Evolutionary conservation across 345 rosid genomes (phyloP).

Genomic region (Bruguiera gymnorhiza): DNA sequence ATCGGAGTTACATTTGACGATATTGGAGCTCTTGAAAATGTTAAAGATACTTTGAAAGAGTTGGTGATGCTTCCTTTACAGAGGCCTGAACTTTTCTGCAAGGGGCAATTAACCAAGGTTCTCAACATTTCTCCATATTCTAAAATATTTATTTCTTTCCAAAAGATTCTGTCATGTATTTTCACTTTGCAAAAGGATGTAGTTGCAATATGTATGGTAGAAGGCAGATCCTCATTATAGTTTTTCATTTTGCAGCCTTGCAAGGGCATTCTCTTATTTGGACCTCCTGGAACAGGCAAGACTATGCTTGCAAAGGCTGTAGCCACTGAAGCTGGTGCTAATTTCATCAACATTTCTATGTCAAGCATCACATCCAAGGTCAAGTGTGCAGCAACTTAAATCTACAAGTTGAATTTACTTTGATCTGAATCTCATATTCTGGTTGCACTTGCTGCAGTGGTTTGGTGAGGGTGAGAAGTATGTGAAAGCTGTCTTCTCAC

Average conservation of each 20-base stretch:
- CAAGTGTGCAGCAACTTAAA: neutral
- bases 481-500: constrained; percentile 84
- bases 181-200: neutral
- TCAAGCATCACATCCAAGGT: constrained; percentile 95
- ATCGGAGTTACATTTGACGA: constrained; percentile 91
- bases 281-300: constrained; percentile 97
- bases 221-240: constrained; percentile 10
- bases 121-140: neutral
- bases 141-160: constrained; percentile 3
- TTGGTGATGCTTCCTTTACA: constrained; percentile 90
- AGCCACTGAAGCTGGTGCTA: constrained; percentile 98
- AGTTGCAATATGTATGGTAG: neutral
- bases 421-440: constrained; percentile 8
- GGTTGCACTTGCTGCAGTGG: constrained; percentile 52
- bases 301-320: constrained; percentile 98
- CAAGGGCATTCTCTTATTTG: constrained; percentile 88
- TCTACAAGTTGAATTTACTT: constrained; percentile 10
- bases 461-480: constrained; percentile 96
- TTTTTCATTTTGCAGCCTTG: constrained; percentile 56
- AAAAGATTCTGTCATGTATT: neutral
- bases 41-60: constrained; percentile 86
- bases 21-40: constrained; percentile 88
- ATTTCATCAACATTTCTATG: constrained; percentile 84
- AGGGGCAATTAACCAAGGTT: constrained; percentile 84
- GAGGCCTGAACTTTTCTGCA: constrained; percentile 88